Evolutionary conservation across 331 rosid genomes (phyloP).

Genomic region (Spiraea crenata): DNA sequence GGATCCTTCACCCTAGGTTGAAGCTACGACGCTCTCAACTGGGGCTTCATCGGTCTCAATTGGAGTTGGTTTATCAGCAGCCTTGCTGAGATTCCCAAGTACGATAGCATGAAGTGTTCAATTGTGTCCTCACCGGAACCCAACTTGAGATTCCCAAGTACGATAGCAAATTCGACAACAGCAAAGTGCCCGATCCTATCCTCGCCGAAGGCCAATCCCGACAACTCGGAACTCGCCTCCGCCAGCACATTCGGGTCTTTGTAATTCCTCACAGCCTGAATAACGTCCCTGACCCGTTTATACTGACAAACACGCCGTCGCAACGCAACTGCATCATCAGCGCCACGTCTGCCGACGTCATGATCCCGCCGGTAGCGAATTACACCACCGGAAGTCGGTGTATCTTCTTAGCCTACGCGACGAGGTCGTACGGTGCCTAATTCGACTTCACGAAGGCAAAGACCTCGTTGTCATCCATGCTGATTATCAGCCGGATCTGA

Average conservation of each 20-base stretch:
- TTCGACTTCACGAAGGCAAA: slow-evolving; percentile 51
- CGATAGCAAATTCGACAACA: too few species aligned
- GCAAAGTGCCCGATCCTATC: slow-evolving; percentile 44
- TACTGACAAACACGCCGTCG: slow-evolving; percentile 63
- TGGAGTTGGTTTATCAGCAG: slow-evolving; percentile 34
- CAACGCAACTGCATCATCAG: slow-evolving; percentile 81
- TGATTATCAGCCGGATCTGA: slow-evolving; percentile 45
- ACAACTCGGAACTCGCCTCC: slow-evolving; percentile 47
- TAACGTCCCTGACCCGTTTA: slow-evolving; percentile 54
- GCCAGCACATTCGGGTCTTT: slow-evolving; percentile 56
- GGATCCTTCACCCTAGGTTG: too few species aligned
- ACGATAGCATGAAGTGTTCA: too few species aligned
- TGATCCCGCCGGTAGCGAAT: slow-evolving; percentile 75
- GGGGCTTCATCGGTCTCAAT: slow-evolving; percentile 23
- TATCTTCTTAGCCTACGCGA: slow-evolving; percentile 53
- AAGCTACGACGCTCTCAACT: neutral
- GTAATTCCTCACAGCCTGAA: slow-evolving; percentile 56
- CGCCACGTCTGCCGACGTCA: slow-evolving; percentile 80
- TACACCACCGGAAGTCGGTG: slow-evolving; percentile 59
- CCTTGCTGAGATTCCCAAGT: too few species aligned
- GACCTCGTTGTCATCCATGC: slow-evolving; percentile 79
- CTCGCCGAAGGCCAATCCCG: slow-evolving; percentile 39
- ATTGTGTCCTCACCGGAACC: too few species aligned
- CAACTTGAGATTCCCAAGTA: too few species aligned
- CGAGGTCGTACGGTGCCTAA: slow-evolving; percentile 69